Evolutionary conservation across 148 eudicot genomes (phyloP), one percentile per base, ranked within the genome.

Genomic region (Vaccinium myrtillus): DNA sequence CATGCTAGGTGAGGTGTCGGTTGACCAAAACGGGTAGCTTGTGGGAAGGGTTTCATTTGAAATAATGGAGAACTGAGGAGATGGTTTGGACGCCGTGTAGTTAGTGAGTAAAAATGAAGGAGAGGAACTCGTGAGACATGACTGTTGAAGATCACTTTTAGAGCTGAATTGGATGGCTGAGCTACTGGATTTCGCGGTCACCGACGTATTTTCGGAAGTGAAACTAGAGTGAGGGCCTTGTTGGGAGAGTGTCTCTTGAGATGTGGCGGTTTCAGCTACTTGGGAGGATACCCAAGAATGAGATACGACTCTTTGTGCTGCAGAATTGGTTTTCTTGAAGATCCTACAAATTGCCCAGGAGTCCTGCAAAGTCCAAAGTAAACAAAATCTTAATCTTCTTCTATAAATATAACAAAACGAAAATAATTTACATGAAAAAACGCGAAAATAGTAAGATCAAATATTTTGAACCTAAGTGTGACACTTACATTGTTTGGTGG

Each of bases 301-400:
- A 73, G 96, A 89, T n/a, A 87, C 71, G 9, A 93, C 88, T 83
- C 96, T 93, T 83, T 93, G 95, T 80, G 94, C 84, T 56, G 77
- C 78, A 2, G 97, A 90, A 88, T 74, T 93, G 51, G 92, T 89
- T 86, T 95, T 95, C 94, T 93, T 94, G 90, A 95, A 95, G 85
- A 95, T 95, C 87, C 98, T 91, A 81, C 98, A 95, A 83, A 95
- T 95, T 77, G 98, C 96, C 98, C 98, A 95, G 81, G 98, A 89
- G 85, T 93, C 98, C 98, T 94, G 94, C 90, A 87, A 27, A 77
- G 32, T 69, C 75, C 71, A 87, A 43, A 49, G 55, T 53, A 53
- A 1, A 53, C 55, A 11, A 43, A 0, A 43, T 4, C 46, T 43
- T 43, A 43, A 43, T 43, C 46, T 43, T 43, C 46, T 43, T 43